phyloP scores from a whole-genome alignment of 768 basidiomycete species.

The Boletus rubropictus region DNA sequence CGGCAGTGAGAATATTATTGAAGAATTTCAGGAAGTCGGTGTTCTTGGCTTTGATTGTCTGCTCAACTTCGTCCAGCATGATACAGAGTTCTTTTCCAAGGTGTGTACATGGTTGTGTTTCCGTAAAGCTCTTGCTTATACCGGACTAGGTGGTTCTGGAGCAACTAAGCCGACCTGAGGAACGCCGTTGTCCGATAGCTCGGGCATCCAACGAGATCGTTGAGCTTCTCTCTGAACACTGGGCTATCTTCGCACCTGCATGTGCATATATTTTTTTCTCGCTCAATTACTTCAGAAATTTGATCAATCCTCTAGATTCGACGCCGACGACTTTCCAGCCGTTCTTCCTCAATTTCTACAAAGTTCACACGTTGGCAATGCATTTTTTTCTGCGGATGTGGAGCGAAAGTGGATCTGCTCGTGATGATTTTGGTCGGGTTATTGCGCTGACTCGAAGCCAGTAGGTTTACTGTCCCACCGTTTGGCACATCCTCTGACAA shows the following conservation, averaged over 20 bases:
- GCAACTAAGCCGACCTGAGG: conserved; percentile 66
- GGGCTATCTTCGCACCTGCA: conserved; percentile 80
- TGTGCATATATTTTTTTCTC: conserved; percentile 44
- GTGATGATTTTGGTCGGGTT: conserved; percentile 73
- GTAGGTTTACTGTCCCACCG: conserved; percentile 40
- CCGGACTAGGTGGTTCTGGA: conserved; percentile 63
- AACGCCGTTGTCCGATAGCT: conserved; percentile 77
- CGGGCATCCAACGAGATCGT: conserved; percentile 83
- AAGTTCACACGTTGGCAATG: conserved; percentile 73
- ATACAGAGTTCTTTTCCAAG: conserved; percentile 71
- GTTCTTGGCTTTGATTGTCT: conserved; percentile 79
- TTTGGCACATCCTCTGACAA: conserved; percentile 3
- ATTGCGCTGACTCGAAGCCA: conserved; percentile 77
- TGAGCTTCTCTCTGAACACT: conserved; percentile 77
- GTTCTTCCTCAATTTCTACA: conserved; percentile 80
- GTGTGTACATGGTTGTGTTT: conserved; percentile 31
- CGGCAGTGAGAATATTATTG: conserved; percentile 61
- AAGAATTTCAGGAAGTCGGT: conserved; percentile 76
- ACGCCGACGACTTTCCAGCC: conserved; percentile 79
- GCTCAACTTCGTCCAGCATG: conserved; percentile 64
- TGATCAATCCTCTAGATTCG: conserved; percentile 42
- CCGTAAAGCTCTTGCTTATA: conserved; percentile 6
- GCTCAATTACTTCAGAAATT: background rate
- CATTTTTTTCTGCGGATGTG: conserved; percentile 91
- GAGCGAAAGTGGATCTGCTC: conserved; percentile 77